Evolutionary conservation across 2,329 filamentous ascomycete genomes (phyloP).

Genomic region (Whalleya microplaca): DNA sequence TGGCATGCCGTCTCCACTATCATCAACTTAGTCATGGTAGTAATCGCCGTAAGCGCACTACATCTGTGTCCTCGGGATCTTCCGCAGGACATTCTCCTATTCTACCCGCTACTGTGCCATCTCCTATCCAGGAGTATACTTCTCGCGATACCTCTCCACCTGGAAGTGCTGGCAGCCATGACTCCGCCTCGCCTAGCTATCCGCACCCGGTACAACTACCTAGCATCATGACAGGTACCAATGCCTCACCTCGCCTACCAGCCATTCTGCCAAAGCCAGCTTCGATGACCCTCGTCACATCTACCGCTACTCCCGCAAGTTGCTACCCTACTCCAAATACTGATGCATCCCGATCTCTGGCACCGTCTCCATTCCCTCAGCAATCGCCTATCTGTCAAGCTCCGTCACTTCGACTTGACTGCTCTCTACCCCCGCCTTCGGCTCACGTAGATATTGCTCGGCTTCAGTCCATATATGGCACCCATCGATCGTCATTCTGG

Average conservation of each 20-base stretch:
- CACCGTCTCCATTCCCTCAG: conserved; percentile 49
- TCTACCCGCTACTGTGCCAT: conserved; percentile 51
- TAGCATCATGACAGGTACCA: conserved; percentile 53
- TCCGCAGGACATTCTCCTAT: conserved; percentile 58
- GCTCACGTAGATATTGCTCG: conserved; percentile 64
- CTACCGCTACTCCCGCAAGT: conserved; percentile 41
- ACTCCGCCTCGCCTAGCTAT: conserved; percentile 47
- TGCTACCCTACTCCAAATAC: conserved; percentile 46
- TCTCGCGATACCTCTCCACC: conserved; percentile 55
- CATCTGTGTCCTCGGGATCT: conserved; percentile 70
- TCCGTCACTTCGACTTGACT: conserved; percentile 63
- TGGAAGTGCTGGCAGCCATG: conserved; percentile 49
- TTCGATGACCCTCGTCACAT: conserved; percentile 50
- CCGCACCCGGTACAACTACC: conserved; percentile 53
- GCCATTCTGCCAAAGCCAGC: conserved; percentile 70
- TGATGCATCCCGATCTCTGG: conserved; percentile 47
- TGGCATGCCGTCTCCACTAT: conserved; percentile 85
- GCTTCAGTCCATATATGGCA: conserved; percentile 70
- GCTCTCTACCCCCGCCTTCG: conserved; percentile 48
- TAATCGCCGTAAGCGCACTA: conserved; percentile 77
- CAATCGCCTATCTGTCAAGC: conserved; percentile 45
- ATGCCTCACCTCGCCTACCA: conserved; percentile 55
- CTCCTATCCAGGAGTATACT: conserved; percentile 53
- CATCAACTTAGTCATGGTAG: conserved; percentile 83
- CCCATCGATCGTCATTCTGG: conserved; percentile 75